Evolutionary conservation across 345 rosid genomes (phyloP), one percentile per base, ranked within the genome.

Genomic region (Lumnitzera littorea): DNA sequence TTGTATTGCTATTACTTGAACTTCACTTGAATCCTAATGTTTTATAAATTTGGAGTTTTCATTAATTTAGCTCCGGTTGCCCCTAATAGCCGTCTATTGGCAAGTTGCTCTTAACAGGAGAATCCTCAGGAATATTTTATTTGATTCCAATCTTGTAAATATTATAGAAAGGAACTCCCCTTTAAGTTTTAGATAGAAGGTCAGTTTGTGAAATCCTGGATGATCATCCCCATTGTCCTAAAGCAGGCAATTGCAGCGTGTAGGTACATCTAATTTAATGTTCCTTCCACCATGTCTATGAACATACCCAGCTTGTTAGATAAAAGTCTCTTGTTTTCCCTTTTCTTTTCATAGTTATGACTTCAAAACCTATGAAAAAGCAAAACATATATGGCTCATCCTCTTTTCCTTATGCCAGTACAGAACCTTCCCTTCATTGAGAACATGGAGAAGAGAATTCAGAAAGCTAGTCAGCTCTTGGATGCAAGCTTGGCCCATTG

Each of bases 401-500:
- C 65, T 62, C 71, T 74, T 74, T 84, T 70, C 65, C 54, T 82
- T 76, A 67, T 88, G 95, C 89, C 87, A 83, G 92, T 86, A 87
- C 91, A 91, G 99, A 80, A 84, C 76, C 97, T 95, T 66, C 99
- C 99, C 73, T 95, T 95, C 74, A 82, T 95, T 66, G 83, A 83
- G 75, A 95, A 91, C 80, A 86, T 95, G 88, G 96, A 95, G 78
- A 95, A 91, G 88, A 91, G 95, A 74, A 86, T 86, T 74, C 89
- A 79, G 73, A 85, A 84, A 75, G 95, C 97, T 52, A 86, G 94
- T 77, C 70, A 74, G 64, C 72, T 88, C 50, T 72, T 95, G 61
- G 92, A 91, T 86, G 95, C 96, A 61, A 88, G 96, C 75, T 85
- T 95, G 69, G 96, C 96, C 27, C 92, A 86, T 71, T 95, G 99